Evolutionary conservation across 1,284 basidiomycete species (phyloP).

Genomic region (Apiotrichum gracile): DNA sequence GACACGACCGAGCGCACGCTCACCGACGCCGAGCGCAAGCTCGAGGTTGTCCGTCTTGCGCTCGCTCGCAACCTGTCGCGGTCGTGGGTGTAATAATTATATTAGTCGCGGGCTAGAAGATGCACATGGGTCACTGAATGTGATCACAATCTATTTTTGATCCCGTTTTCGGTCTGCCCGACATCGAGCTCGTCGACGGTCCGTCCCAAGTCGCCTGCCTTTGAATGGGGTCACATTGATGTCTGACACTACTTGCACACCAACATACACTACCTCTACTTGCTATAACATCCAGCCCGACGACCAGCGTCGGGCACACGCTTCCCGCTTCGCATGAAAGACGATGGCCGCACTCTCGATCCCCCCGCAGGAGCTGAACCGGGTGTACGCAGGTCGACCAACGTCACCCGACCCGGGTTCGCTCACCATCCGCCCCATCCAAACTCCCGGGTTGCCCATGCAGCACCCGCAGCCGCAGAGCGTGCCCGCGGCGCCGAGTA

Average conservation of each 20-base stretch:
- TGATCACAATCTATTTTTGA: too few species aligned
- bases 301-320: too few species aligned
- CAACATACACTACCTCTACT: background rate
- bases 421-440: background rate
- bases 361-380: background rate
- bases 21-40: slow-evolving; percentile 36
- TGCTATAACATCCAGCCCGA: too few species aligned
- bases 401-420: background rate
- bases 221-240: too few species aligned
- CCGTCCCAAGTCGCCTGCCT: too few species aligned
- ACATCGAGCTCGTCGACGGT: too few species aligned
- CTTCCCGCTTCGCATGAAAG: too few species aligned
- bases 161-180: too few species aligned
- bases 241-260: too few species aligned
- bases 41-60: slow-evolving; percentile 48
- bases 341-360: background rate
- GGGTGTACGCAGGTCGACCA: background rate
- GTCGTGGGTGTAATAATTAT: slow-evolving; percentile 35
- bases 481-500: background rate
- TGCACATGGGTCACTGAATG: too few species aligned
- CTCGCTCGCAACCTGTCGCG: slow-evolving; percentile 45
- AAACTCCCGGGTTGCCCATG: background rate
- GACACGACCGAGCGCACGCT: background rate
- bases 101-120: slow-evolving; percentile 8
- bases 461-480: background rate